These are phyloP conservation scores for Pleurostoma richardsiae DNA, from an alignment of 2,329 filamentous ascomycete genomes.

Conservation along the genomic window DNA sequence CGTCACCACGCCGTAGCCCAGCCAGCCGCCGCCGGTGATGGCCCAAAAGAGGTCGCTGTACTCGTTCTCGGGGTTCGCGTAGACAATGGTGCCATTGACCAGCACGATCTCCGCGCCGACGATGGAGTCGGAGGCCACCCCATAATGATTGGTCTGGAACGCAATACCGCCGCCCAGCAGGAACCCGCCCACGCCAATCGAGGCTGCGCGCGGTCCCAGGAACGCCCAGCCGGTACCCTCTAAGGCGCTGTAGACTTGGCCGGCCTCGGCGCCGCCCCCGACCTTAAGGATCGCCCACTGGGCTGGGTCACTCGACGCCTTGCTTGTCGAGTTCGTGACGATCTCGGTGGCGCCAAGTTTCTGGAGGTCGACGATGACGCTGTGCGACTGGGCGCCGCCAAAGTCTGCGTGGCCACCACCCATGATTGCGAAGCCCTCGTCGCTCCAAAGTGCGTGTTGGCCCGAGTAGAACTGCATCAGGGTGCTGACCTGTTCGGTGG, in stretches of 20 bases:
- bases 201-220: constrained; percentile 4
- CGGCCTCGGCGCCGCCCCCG: constrained; percentile 4
- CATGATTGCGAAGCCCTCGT: constrained; percentile 7
- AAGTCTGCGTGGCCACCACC: constrained; percentile 6
- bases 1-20: constrained; percentile 3
- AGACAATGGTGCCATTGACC: constrained; percentile 4
- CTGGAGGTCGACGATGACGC: constrained; percentile 4
- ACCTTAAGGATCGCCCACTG: constrained; percentile 7
- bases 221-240: constrained; percentile 7
- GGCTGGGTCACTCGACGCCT: constrained; percentile 1
- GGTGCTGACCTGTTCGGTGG: constrained; percentile 3
- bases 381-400: constrained; percentile 5
- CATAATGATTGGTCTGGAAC: constrained; percentile 4
- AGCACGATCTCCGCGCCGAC: constrained; percentile 6
- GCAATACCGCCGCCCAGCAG: constrained; percentile 6
- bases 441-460: constrained; percentile 4
- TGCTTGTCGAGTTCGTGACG: constrained; percentile 1
- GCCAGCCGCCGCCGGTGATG: constrained; percentile 6
- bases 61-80: constrained; percentile 7
- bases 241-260: constrained; percentile 3
- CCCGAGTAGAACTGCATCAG: constrained; percentile 7
- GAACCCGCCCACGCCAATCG: constrained; percentile 5
- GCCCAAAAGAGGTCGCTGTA: constrained; percentile 6
- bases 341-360: constrained; percentile 3
- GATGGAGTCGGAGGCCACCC: constrained; percentile 2